A percentile compares a stretch with the other conserved stretches of the same genome.
phyloP scores from a whole-genome alignment of 2,329 filamentous ascomycete species.

The Endocalyx cinctus region DNA sequence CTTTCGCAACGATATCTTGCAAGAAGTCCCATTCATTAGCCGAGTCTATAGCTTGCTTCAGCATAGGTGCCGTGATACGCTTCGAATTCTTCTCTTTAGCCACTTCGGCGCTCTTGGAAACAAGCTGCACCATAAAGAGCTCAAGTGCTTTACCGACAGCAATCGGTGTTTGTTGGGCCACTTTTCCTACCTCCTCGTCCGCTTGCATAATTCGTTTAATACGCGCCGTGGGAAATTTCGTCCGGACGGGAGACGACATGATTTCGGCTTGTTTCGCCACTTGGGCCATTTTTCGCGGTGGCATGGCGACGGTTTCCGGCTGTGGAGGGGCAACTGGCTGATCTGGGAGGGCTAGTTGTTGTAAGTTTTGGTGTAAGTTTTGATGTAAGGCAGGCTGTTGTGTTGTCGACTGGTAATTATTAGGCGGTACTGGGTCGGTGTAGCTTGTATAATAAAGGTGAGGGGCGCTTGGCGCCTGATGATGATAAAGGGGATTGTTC shows the following conservation, averaged over 20 bases:
- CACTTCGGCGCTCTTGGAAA: constrained; percentile 80
- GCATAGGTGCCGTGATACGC: constrained; percentile 81
- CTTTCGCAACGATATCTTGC: constrained; percentile 81
- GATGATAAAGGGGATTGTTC: constrained; percentile 13
- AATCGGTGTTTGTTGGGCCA: constrained; percentile 94
- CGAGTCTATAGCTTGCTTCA: constrained; percentile 83
- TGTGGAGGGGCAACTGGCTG: constrained; percentile 12
- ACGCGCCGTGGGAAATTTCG: constrained; percentile 92
- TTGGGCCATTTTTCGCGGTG: constrained; percentile 34
- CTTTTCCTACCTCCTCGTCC: constrained; percentile 97
- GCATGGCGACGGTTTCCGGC: constrained; percentile 28
- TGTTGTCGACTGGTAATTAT: constrained; percentile 10
- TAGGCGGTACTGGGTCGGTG: constrained; percentile 16
- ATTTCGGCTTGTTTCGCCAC: constrained; percentile 36
- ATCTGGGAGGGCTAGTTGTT: constrained; percentile 20
- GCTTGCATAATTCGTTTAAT: constrained; percentile 99
- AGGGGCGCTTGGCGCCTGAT: constrained; percentile 10
- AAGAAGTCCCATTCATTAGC: constrained; percentile 95
- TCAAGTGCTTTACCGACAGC: constrained; percentile 94
- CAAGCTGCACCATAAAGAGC: constrained; percentile 94
- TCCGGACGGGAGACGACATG: constrained; percentile 72
- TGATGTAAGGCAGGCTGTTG: constrained; percentile 5
- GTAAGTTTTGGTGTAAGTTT: constrained; percentile 8
- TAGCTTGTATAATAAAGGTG: constrained; percentile 20
- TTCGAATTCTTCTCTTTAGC: constrained; percentile 81